Conservation (phyloP, 192 early-diverging fungal species). For the Ambispora gerdemannii region DNA sequence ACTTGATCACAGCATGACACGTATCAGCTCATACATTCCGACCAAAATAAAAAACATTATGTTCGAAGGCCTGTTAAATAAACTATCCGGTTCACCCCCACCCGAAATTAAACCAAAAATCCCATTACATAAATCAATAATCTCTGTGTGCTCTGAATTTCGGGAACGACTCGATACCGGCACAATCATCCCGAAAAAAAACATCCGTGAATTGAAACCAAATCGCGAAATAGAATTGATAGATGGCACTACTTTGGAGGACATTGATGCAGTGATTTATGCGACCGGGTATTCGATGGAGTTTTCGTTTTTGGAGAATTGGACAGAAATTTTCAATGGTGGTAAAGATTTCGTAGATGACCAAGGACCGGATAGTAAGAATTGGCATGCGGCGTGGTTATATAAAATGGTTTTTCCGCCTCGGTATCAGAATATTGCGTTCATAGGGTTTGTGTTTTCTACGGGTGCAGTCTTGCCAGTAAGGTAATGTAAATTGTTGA, state of each 20-base stretch:
- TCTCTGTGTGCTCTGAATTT: conserved; percentile 48
- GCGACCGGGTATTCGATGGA: conserved; percentile 62
- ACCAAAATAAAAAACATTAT: conserved; percentile 36
- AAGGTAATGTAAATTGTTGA: neutral
- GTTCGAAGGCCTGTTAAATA: neutral
- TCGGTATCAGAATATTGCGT: conserved; percentile 51
- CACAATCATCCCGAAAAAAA: conserved; percentile 47
- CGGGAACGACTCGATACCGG: conserved; percentile 50
- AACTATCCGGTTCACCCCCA: conserved; percentile 28
- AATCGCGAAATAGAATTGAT: conserved; percentile 49
- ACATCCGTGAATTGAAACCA: conserved; percentile 41
- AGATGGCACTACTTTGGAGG: conserved; percentile 50
- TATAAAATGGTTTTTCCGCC: conserved; percentile 59
- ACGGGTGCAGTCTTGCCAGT: conserved; percentile 57
- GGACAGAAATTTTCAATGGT: conserved; percentile 36
- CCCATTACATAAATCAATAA: conserved; percentile 37
- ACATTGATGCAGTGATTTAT: conserved; percentile 58
- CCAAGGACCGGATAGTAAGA: neutral
- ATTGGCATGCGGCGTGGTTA: conserved; percentile 46
- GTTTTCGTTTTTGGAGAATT: conserved; percentile 47
- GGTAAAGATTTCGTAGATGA: conserved; percentile 37
- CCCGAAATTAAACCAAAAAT: conserved; percentile 45
- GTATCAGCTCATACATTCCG: conserved; percentile 41
- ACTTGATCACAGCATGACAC: conserved; percentile 43
- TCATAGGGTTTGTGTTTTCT: conserved; percentile 56